These are phyloP conservation scores for Sabuloglossum arenarium DNA, from an alignment of 495 filamentous ascomycete genomes.

Conservation along the genomic window DNA sequence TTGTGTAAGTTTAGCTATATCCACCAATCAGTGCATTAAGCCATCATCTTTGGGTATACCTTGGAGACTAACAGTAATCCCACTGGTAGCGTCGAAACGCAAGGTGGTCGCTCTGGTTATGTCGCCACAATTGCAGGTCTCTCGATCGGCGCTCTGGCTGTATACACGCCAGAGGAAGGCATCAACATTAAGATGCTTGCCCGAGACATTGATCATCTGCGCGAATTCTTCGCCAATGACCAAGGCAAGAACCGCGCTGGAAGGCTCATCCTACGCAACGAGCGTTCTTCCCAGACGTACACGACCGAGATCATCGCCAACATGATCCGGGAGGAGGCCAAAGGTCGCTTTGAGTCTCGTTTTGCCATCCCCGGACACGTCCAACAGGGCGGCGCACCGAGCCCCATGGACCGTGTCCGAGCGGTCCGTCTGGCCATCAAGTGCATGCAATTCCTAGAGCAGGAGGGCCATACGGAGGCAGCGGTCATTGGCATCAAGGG, in stretches of 20 bases:
- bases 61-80: not conserved
- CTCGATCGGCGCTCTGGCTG: slow-evolving; percentile 75
- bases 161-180: slow-evolving; percentile 95
- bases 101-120: slow-evolving; percentile 89
- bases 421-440: slow-evolving; percentile 82
- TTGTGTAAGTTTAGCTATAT: slow-evolving; percentile 30
- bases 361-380: slow-evolving; percentile 90
- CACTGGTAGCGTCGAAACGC: slow-evolving; percentile 49
- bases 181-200: slow-evolving; percentile 86
- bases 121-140: slow-evolving; percentile 80
- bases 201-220: slow-evolving; percentile 75
- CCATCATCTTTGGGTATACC: not conserved
- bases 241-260: slow-evolving; percentile 79
- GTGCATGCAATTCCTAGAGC: slow-evolving; percentile 75
- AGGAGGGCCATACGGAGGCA: slow-evolving; percentile 43
- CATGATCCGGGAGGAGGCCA: slow-evolving; percentile 87
- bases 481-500: slow-evolving; percentile 85
- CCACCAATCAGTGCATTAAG: not conserved
- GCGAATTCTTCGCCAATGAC: slow-evolving; percentile 67
- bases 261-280: slow-evolving; percentile 85
- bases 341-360: slow-evolving; percentile 81
- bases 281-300: slow-evolving; percentile 77
- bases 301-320: slow-evolving; percentile 81
- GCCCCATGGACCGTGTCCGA: slow-evolving; percentile 80
- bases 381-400: slow-evolving; percentile 86